Conservation (phyloP, 2,329 filamentous ascomycete species). For the Pyricularia grisea region DNA sequence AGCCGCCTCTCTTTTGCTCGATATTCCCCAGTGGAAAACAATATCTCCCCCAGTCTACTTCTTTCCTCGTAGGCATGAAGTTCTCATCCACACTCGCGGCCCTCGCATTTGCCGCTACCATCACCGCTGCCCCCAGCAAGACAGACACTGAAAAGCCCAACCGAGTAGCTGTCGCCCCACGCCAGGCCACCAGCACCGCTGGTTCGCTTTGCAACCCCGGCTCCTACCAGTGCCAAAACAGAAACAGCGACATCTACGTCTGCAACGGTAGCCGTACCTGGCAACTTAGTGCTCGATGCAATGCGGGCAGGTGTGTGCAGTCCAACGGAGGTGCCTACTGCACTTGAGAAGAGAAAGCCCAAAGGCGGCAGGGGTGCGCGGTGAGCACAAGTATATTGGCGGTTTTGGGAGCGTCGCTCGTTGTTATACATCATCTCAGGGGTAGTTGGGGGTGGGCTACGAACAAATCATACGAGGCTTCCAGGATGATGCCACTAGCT, state of each 20-base stretch:
- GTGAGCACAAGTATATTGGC: too few relatives aligned
- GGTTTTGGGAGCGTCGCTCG: too few relatives aligned
- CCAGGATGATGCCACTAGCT: too few relatives aligned
- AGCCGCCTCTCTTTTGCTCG: neutral
- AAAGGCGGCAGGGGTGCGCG: too few relatives aligned
- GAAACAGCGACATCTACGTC: neutral
- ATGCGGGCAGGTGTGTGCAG: neutral
- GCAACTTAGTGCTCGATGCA: neutral
- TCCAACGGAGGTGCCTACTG: neutral
- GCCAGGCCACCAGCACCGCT: neutral
- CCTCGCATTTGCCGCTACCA: neutral
- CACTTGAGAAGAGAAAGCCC: neutral
- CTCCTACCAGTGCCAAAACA: neutral
- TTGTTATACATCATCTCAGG: too few relatives aligned
- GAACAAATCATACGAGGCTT: too few relatives aligned
- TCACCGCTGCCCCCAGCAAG: neutral
- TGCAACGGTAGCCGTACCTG: neutral
- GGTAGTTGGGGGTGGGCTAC: too few relatives aligned
- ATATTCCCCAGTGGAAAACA: neutral
- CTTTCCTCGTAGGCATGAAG: neutral
- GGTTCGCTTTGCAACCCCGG: neutral
- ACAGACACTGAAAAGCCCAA: neutral
- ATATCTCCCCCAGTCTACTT: neutral
- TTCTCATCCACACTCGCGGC: neutral
- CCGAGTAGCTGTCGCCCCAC: too few relatives aligned